Evolutionary conservation across 2,329 filamentous ascomycete genomes (phyloP).

Genomic region (Fusarium liriodendri): DNA sequence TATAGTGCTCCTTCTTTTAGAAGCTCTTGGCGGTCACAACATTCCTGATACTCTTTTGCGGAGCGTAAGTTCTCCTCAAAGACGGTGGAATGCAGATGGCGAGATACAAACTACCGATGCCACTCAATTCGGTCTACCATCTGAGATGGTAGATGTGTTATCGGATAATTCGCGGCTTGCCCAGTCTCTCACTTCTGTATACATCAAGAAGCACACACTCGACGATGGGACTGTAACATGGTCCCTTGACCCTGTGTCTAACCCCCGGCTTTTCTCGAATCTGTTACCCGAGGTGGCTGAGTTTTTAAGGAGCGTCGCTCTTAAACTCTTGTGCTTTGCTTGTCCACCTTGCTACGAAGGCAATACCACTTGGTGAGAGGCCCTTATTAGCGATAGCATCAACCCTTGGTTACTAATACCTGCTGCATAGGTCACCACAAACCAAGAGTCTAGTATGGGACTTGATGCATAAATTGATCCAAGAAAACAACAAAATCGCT

Average conservation of each 20-base stretch:
- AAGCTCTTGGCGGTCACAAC: slow-evolving; percentile 21
- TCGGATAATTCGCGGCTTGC: slow-evolving; percentile 13
- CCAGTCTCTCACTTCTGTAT: slow-evolving; percentile 11
- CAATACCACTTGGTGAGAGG: slow-evolving; percentile 35
- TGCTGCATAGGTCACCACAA: not conserved
- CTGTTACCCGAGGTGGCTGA: not conserved
- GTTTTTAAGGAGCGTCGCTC: slow-evolving; percentile 3
- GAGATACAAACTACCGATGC: slow-evolving; percentile 34
- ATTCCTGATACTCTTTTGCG: slow-evolving; percentile 34
- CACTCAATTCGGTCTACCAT: slow-evolving; percentile 28
- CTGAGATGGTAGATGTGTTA: slow-evolving; percentile 22
- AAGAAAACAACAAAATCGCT: not conserved
- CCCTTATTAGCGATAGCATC: not conserved
- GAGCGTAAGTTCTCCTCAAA: slow-evolving; percentile 21
- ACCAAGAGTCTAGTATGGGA: not conserved
- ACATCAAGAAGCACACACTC: not conserved
- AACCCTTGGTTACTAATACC: not conserved
- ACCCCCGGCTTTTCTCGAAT: not conserved
- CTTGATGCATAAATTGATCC: not conserved
- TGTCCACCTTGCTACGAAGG: slow-evolving; percentile 44
- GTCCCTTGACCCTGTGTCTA: not conserved
- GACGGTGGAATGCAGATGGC: slow-evolving; percentile 32
- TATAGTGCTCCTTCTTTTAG: slow-evolving; percentile 33
- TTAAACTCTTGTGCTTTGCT: slow-evolving; percentile 38
- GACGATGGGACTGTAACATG: not conserved